Percentiles rank a stretch among this genome's conserved stretches.
Conservation (phyloP, 2,329 filamentous ascomycete species). For the Fusarium avenaceum region DNA sequence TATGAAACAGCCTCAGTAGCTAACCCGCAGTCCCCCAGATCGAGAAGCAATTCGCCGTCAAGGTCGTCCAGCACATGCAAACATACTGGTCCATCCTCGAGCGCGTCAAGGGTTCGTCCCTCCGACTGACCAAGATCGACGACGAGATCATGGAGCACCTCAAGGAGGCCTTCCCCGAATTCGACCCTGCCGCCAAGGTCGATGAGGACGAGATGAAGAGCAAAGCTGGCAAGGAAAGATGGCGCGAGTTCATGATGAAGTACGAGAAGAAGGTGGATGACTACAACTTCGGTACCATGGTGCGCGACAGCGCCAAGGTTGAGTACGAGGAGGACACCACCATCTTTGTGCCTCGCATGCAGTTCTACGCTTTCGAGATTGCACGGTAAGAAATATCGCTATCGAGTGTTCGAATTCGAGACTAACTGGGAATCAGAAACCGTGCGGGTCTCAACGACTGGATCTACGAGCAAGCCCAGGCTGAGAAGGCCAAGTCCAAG, state of each 20-base stretch:
- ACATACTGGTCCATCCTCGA: conserved; percentile 98
- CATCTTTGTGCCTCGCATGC: conserved; percentile 79
- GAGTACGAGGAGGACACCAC: conserved; percentile 92
- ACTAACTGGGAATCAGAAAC: conserved; percentile 74
- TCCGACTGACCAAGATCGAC: conserved; percentile 93
- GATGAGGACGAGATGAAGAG: conserved; percentile 98
- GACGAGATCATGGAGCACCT: conserved; percentile 95
- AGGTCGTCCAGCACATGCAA: conserved; percentile 95
- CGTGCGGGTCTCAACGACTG: conserved; percentile 93
- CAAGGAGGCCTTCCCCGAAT: conserved; percentile 89
- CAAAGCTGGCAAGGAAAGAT: conserved; percentile 91
- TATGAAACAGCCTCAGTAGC: conserved; percentile 3
- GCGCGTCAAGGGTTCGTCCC: conserved; percentile 86
- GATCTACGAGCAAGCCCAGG: conserved; percentile 88
- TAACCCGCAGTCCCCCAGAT: conserved; percentile 69
- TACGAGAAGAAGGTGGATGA: conserved; percentile 98
- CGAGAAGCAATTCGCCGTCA: conserved; percentile 99
- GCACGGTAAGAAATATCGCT: conserved; percentile 52
- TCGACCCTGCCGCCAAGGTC: conserved; percentile 84
- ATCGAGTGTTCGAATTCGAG: fast-evolving
- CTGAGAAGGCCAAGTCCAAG: conserved; percentile 60
- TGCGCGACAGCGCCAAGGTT: conserved; percentile 80
- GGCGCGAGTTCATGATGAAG: conserved; percentile 92
- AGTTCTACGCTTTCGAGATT: conserved; percentile 69
- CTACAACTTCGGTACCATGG: conserved; percentile 97